These are phyloP conservation scores for Puccinellia tenuiflora DNA, from an alignment of 176 grass and related monocot genomes.

Conservation along the genomic window DNA sequence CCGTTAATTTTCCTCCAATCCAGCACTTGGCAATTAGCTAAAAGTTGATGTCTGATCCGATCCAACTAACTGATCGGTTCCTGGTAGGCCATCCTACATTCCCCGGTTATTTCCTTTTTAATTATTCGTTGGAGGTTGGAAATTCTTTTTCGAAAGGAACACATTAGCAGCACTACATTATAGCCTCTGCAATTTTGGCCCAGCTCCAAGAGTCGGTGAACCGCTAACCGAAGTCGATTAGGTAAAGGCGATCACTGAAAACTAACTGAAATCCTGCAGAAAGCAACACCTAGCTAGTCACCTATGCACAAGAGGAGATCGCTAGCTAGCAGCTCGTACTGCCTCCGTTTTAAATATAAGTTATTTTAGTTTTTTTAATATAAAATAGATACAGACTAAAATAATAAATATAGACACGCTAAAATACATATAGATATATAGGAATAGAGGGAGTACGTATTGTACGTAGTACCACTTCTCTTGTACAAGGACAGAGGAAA, in stretches of 20 bases:
- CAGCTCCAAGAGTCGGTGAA: constrained; percentile 7
- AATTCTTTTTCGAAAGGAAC: neutral
- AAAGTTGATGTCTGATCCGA: constrained; percentile 20
- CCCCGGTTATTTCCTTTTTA: neutral
- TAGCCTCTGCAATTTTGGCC: neutral
- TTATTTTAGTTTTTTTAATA: too few species aligned
- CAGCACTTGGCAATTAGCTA: constrained; percentile 10
- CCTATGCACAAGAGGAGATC: neutral
- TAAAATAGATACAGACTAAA: too few species aligned
- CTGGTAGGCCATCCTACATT: neutral
- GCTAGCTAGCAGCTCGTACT: neutral
- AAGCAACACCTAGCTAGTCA: constrained; percentile 33
- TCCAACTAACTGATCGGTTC: neutral
- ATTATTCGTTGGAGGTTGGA: too few species aligned
- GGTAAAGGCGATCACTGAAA: constrained; percentile 56
- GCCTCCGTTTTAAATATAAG: too few species aligned
- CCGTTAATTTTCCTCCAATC: constrained; percentile 24
- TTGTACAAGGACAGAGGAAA: too few species aligned
- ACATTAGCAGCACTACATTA: neutral
- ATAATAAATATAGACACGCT: too few species aligned
- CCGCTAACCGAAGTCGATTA: constrained; percentile 33
- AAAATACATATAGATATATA: too few species aligned
- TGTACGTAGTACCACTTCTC: too few species aligned
- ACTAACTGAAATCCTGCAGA: constrained; percentile 55
- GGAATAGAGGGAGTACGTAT: too few species aligned